Percentiles rank a stretch among this genome's conserved stretches.
phyloP scores from a whole-genome alignment of 352 stramenopile genomes.

The Pythium volutum region DNA sequence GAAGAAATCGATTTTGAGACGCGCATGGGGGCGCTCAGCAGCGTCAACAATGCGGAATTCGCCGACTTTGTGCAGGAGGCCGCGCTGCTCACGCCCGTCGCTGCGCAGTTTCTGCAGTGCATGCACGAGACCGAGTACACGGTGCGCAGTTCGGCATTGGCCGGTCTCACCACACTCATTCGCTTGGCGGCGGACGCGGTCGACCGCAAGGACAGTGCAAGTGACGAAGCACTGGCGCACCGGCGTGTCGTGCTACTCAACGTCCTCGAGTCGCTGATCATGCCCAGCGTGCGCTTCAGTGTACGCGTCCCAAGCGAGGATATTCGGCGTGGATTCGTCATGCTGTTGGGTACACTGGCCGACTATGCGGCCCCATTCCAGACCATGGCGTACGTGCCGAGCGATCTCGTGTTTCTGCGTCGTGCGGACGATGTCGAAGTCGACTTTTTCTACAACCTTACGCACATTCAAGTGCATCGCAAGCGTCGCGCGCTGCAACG shows the following conservation, averaged over 20 bases:
- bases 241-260: slow-evolving; percentile 45
- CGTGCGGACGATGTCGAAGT: slow-evolving; percentile 89
- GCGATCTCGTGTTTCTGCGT: slow-evolving; percentile 63
- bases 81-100: slow-evolving; percentile 66
- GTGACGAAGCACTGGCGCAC: slow-evolving; percentile 3
- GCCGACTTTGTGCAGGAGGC: slow-evolving; percentile 52
- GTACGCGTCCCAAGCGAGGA: slow-evolving; percentile 76
- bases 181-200: slow-evolving; percentile 31
- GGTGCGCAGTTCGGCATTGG: slow-evolving; percentile 70
- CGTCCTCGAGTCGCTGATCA: slow-evolving; percentile 84
- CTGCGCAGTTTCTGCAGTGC: slow-evolving; percentile 74
- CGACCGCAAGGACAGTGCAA: slow-evolving; percentile 27
- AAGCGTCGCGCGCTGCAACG: slow-evolving; percentile 90
- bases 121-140: slow-evolving; percentile 86
- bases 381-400: slow-evolving; percentile 57
- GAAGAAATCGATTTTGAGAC: slow-evolving; percentile 85
- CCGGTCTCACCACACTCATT: slow-evolving; percentile 56
- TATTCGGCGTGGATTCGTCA: slow-evolving; percentile 80
- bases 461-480: slow-evolving; percentile 97
- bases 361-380: slow-evolving; percentile 39
- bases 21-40: slow-evolving; percentile 70
- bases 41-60: slow-evolving; percentile 64
- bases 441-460: slow-evolving; percentile 99
- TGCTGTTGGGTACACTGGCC: slow-evolving; percentile 69
- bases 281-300: slow-evolving; percentile 85